A percentile compares a stretch with the other conserved stretches of the same genome.
phyloP scores from a whole-genome alignment of 208 protist genomes.

The Crithidia brevicula region DNA sequence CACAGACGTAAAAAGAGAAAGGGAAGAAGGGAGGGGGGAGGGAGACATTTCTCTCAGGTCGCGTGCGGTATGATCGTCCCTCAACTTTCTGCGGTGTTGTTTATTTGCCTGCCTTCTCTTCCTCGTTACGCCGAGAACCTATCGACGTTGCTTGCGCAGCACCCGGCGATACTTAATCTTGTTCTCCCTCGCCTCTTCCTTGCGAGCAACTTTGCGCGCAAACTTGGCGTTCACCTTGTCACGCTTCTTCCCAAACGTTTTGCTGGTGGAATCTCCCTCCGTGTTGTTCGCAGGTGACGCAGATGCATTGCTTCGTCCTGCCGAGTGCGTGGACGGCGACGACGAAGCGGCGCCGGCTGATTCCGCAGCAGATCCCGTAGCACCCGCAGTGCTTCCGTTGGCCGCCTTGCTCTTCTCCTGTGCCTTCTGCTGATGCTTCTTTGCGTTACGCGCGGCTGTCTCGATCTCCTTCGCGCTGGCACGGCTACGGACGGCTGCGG shows the following conservation, averaged over 20 bases:
- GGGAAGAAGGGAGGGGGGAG: too few relatives aligned
- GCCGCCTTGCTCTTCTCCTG: constrained; percentile 11
- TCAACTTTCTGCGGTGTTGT: too few relatives aligned
- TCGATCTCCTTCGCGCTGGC: constrained; percentile 71
- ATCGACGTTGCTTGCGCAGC: constrained; percentile 24
- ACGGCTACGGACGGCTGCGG: constrained; percentile 56
- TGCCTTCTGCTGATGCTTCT: constrained; percentile 23
- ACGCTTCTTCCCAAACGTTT: constrained; percentile 23
- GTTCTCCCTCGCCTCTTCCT: constrained; percentile 35
- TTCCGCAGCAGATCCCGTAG: not conserved
- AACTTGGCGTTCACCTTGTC: constrained; percentile 44
- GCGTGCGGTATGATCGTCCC: too few relatives aligned
- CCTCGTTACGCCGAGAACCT: too few relatives aligned
- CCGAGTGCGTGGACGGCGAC: not conserved
- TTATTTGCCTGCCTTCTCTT: too few relatives aligned
- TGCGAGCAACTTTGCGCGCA: constrained; percentile 37
- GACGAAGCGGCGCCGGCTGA: not conserved
- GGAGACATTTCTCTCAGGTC: too few relatives aligned
- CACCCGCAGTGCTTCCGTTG: not conserved
- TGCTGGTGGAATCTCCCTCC: not conserved
- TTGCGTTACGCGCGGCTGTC: constrained; percentile 28
- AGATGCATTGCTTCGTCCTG: not conserved
- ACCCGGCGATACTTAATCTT: constrained; percentile 35
- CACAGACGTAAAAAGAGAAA: too few relatives aligned
- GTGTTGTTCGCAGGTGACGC: not conserved